These are phyloP conservation scores for Triticum timopheevii DNA, from an alignment of 176 grass and related monocot species.

Conservation along the genomic window DNA sequence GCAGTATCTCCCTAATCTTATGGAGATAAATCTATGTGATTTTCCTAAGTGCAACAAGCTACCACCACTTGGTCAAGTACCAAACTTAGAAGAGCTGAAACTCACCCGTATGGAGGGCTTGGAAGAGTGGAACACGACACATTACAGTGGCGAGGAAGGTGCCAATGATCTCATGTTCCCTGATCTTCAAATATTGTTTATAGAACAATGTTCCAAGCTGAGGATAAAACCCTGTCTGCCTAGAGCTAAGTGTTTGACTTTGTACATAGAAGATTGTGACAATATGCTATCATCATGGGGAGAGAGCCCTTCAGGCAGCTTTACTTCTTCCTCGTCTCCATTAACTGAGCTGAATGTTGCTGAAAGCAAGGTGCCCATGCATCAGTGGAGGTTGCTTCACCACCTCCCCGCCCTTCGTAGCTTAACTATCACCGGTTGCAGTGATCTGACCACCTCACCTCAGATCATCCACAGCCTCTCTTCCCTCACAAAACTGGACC, in stretches of 20 bases:
- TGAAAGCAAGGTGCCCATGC: neutral
- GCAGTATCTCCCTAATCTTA: neutral
- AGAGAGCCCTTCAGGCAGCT: too few species aligned
- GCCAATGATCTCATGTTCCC: too few species aligned
- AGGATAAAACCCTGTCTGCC: too few species aligned
- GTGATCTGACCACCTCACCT: neutral
- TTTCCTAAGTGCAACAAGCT: neutral
- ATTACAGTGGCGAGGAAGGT: neutral
- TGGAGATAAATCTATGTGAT: too few species aligned
- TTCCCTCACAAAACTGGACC: too few species aligned
- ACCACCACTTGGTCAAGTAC: neutral
- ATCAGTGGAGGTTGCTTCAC: neutral
- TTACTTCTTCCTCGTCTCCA: neutral
- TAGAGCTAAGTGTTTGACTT: too few species aligned
- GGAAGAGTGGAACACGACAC: neutral
- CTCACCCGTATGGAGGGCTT: too few species aligned
- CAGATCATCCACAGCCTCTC: neutral
- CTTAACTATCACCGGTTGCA: fast-evolving
- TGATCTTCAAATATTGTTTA: too few species aligned
- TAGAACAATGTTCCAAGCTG: too few species aligned
- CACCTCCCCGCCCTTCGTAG: neutral
- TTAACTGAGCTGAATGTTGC: fast-evolving
- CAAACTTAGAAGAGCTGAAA: too few species aligned
- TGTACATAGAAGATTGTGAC: too few species aligned
- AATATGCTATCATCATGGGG: too few species aligned